Evolutionary conservation across 208 protist genomes (phyloP).

Genomic region (Acanthamoeba royreba): DNA sequence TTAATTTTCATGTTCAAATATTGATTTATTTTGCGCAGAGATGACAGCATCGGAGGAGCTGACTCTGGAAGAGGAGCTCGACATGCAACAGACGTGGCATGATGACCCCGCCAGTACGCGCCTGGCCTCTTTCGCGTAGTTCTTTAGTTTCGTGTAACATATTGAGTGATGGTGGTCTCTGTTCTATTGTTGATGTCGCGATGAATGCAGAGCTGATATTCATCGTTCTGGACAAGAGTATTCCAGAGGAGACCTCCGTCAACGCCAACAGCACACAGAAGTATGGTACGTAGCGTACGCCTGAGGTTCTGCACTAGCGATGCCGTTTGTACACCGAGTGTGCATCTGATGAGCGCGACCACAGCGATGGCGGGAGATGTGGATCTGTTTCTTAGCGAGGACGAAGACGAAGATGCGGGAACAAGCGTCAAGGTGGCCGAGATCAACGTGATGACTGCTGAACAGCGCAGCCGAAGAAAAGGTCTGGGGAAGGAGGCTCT

Average conservation of each 20-base stretch:
- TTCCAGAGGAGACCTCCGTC: not conserved
- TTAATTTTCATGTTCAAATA: not conserved
- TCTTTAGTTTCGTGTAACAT: not conserved
- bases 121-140: not conserved
- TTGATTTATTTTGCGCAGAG: not conserved
- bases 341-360: not conserved
- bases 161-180: not conserved
- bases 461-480: conserved; percentile 20
- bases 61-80: conserved; percentile 15
- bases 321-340: too few relatives aligned
- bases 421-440: not conserved
- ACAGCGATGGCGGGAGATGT: conserved; percentile 42
- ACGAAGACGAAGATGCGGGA: not conserved
- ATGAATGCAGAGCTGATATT: conserved; percentile 4
- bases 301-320: not conserved
- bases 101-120: not conserved
- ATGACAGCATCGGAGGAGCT: conserved; percentile 35
- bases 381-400: conserved; percentile 15
- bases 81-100: conserved; percentile 21
- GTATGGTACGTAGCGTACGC: conserved; percentile 21
- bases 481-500: conserved; percentile 14
- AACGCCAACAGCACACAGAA: not conserved
- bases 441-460: conserved; percentile 47
- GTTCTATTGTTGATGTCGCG: too few relatives aligned
- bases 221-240: conserved; percentile 39